Evolutionary conservation across 2,329 filamentous ascomycete genomes (phyloP), one percentile per base, ranked within the genome.

Genomic region (Dendryphion nanum): DNA sequence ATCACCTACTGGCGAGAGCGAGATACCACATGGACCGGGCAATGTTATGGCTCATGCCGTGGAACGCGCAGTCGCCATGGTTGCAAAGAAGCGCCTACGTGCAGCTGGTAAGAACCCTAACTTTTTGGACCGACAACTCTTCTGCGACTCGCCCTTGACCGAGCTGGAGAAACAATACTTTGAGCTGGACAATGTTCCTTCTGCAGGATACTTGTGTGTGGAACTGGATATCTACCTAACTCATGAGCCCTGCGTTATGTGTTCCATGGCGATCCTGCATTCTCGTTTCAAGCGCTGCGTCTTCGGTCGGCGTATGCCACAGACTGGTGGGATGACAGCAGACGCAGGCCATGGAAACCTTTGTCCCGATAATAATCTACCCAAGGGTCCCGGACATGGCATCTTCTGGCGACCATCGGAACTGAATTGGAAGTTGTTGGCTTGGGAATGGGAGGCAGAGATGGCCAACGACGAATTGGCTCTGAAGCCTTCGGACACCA

Each of bases 171-270:
- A 72, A 45, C 61, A 69, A 38, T 78, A 83, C 45, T 86, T 82
- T 55, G 71, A 74, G 33, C 70, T 51, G 23, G 55, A 79, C 53
- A 81, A 83, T 53, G 85, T 83, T 56, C 78, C 75, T 48, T 77
- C 79, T 20, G 86, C 89, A 50, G 91, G 91, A 37, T 98, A 98
- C 63, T 81, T 98, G 15, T 97, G 91, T 68, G 89, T 95, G 50
- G 87, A 89, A 38, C 77, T 98, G 19, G 91, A 97, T 66, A 79
- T 98, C 40, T 97, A 96, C 69, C 75, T 94, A 44, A 95, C 90
- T 2, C 90, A 97, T 59, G 93, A 98, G 68, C 93, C 93, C 4
- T 98, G 93, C 62, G 79, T 95, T 43, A 94, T 95, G 79, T 98
- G 93, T 68, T 89, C 86, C 23, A 97, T 97, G 93, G 93, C 88